Base-by-base conservation (phyloP, 78 protist genomes). In the Chrysochromulina tobinii region DNA sequence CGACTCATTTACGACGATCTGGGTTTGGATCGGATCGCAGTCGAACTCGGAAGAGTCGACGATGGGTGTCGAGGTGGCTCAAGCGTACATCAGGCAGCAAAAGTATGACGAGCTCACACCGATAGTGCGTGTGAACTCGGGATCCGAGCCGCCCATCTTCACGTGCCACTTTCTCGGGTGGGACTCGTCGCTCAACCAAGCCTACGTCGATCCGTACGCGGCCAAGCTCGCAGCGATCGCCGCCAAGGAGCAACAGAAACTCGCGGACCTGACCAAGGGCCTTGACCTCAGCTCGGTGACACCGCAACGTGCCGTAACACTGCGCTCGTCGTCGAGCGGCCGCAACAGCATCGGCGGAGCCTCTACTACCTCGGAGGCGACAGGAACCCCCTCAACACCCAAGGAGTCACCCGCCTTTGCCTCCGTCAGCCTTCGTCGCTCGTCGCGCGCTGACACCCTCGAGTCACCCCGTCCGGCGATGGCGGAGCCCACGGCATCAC, bases 11-110 rank as follows among this genome's bases (percentile, higher is more conserved):
- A 15, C 51, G 27, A 66, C 20, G 20, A 3, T 96, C 84, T 94
- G 50, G 54, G 95, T 93, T 51, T 96, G 97, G 97, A 50, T 94
- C 58, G 97, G 97, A 57, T 57, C 72, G 88, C 86, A 77, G 4
- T 54, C 96, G 58, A 85, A 38, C 87, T 66, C 15, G 38, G 7
- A 12, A 38, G 95, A 93, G 95, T 21, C 27, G 38, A 21, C 3
- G 61, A 21, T 6, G 79, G 48, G 68, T 15, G 14, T 64, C 64
- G 88, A 67, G 50, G 27, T 54, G 17, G 94, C 93, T 20, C n/a
- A 27, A 12, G 58, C 75, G 55, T 92, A 94, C 85, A 25, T 83
- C 53, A 17, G 1, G 87, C 1, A 4, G 4, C 17, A 11, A 92
- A 89, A 54, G 91, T 92, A 73, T 25, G 89, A 25, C 11, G 21